phyloP scores from a whole-genome alignment of 768 basidiomycete species.

The Tulasnella calospora region DNA sequence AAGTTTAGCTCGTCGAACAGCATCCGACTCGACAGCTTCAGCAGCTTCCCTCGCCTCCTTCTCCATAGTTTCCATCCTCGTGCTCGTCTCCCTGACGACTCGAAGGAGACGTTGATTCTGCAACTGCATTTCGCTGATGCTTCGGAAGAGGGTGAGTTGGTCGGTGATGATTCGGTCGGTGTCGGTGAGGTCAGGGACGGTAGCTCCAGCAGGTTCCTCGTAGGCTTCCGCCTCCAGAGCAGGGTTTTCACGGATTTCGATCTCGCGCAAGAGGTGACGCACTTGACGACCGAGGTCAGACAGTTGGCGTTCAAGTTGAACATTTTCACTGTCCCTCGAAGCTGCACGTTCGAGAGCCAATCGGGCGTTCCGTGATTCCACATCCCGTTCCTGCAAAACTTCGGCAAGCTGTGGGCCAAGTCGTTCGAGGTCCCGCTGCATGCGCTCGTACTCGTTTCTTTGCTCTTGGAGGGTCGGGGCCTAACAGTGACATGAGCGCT shows the following conservation, averaged over 20 bases:
- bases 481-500: conserved; percentile 40
- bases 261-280: conserved; percentile 68
- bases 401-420: conserved; percentile 74
- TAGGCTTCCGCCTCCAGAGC: conserved; percentile 64
- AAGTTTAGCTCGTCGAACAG: conserved; percentile 81
- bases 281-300: conserved; percentile 82
- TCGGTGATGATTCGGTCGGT: conserved; percentile 81
- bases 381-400: conserved; percentile 71
- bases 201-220: conserved; percentile 44
- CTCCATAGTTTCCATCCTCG: conserved; percentile 81
- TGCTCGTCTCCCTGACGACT: conserved; percentile 75
- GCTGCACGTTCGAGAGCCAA: conserved; percentile 60
- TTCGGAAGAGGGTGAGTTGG: conserved; percentile 80
- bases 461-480: conserved; percentile 89
- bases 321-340: conserved; percentile 56
- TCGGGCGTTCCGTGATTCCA: conserved; percentile 49
- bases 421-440: conserved; percentile 72
- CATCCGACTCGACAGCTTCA: conserved; percentile 64
- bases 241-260: conserved; percentile 78
- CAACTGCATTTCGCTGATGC: conserved; percentile 72
- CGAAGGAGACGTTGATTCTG: conserved; percentile 87
- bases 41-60: conserved; percentile 63
- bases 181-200: conserved; percentile 42
- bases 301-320: conserved; percentile 68
- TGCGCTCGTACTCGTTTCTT: conserved; percentile 78